Percentiles rank a stretch among this genome's conserved stretches.
Conservation (phyloP, 1,139 yeast species). For the Suhomyces yuchorum region DNA sequence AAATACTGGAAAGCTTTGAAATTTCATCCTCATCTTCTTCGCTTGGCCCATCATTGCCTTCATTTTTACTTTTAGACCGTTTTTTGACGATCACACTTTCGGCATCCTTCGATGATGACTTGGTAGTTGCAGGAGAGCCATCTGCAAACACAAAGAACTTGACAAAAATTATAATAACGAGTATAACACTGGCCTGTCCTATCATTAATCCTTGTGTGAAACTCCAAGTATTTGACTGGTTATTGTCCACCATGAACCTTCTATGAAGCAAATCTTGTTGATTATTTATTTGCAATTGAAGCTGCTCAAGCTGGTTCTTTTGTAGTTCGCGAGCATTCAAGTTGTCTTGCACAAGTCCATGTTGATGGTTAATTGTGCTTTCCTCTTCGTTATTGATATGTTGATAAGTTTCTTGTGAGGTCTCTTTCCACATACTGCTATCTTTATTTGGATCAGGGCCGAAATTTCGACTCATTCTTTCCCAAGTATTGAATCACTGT, state of each 20-base stretch:
- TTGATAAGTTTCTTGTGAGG: background rate
- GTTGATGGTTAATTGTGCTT: background rate
- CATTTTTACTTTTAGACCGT: conserved; percentile 24
- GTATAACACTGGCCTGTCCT: conserved; percentile 83
- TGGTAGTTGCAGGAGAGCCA: conserved; percentile 41
- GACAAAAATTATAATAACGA: conserved; percentile 73
- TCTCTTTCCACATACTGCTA: background rate
- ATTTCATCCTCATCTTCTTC: conserved; percentile 24
- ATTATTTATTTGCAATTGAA: conserved; percentile 33
- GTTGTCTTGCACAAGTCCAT: background rate
- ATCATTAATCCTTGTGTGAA: conserved; percentile 75
- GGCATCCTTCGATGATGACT: conserved; percentile 32
- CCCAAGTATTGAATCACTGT: background rate
- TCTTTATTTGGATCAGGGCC: background rate
- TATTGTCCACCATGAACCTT: conserved; percentile 25
- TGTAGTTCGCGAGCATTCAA: background rate
- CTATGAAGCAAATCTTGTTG: conserved; percentile 41
- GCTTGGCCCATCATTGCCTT: conserved; percentile 22
- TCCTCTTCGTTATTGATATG: background rate
- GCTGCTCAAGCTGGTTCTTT: conserved; percentile 20
- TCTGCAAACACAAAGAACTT: conserved; percentile 91
- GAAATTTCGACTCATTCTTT: background rate
- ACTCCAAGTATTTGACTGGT: conserved; percentile 49
- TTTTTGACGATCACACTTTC: conserved; percentile 43
- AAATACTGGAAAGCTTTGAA: conserved; percentile 46